Evolutionary conservation across 257 asterid genomes (phyloP).

Genomic region (Solanum virginianum): DNA sequence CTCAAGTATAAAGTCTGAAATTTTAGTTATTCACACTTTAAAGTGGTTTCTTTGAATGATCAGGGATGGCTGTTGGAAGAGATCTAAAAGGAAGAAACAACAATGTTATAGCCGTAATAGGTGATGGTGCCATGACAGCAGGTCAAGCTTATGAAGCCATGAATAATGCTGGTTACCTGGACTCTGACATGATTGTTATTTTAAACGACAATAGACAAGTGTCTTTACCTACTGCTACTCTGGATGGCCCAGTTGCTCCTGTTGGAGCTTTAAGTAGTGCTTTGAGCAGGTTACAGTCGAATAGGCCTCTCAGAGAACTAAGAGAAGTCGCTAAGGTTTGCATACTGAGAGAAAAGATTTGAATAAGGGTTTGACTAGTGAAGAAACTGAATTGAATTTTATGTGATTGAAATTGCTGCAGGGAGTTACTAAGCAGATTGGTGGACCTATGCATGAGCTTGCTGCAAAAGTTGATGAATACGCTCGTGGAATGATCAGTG

Average conservation of each 20-base stretch:
- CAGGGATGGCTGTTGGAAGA: slow-evolving; percentile 98
- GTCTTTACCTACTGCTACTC: slow-evolving; percentile 83
- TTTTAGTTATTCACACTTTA: background rate
- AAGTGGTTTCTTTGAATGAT: slow-evolving; percentile 1
- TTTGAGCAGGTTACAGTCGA: slow-evolving; percentile 77
- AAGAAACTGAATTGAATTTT: background rate
- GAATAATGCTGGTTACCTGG: slow-evolving; percentile 94
- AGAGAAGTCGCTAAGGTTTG: slow-evolving; percentile 93
- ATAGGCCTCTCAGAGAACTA: slow-evolving; percentile 79
- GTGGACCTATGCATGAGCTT: slow-evolving; percentile 91
- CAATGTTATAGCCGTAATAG: slow-evolving; percentile 73
- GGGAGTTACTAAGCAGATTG: slow-evolving; percentile 95
- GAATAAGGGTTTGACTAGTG: background rate
- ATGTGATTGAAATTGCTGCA: slow-evolving; percentile 23
- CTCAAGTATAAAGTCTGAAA: background rate
- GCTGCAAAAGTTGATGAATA: slow-evolving; percentile 96
- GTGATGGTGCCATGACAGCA: slow-evolving; percentile 98
- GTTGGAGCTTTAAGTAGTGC: slow-evolving; percentile 92
- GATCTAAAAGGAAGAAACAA: slow-evolving; percentile 73
- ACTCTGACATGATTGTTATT: slow-evolving; percentile 92
- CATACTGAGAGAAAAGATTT: background rate
- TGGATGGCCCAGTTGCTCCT: slow-evolving; percentile 81
- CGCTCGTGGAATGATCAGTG: slow-evolving; percentile 94
- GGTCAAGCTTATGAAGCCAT: slow-evolving; percentile 97
- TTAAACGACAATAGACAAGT: slow-evolving; percentile 96